Evolutionary conservation across 768 basidiomycete species (phyloP), one percentile per base, ranked within the genome.

Genomic region (Albatrellus ellisii): DNA sequence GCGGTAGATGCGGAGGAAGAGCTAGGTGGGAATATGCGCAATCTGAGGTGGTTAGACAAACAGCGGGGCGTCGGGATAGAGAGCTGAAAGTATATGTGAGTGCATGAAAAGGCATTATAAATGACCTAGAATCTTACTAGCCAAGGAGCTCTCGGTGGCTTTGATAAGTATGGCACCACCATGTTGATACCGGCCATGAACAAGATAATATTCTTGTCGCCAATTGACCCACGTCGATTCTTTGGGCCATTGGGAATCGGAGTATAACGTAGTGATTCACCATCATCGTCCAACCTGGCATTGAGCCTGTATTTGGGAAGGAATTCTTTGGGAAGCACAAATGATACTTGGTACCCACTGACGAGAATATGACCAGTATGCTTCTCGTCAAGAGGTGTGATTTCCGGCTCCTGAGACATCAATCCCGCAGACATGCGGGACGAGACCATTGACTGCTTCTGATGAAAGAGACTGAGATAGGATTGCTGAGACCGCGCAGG

Each of bases 121-220:
- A 43, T n/a, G n/a, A n/a, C n/a, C n/a, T n/a, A n/a, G n/a, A 42
- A 18, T 48, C 55, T 49, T 45, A 84, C 84, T 48, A 85, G 61
- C 60, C 73, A 88, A n/a, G 85, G 85, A 25, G 74, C 74, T 45
- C 71, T 67, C 10, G 83, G 80, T 32, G 85, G 85, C 39, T 62
- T 68, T 4, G 73, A 73, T 17, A 73, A 55, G 44, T 72, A 82
- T 5, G 85, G 85, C 18, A 80, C 69, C 70, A 74, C 76, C 59
- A 88, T 67, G 46, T 84, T 80, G 39, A 88, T 70, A 3, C 77
- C 85, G 11, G 78, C 85, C 79, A 88, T 80, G 57, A 86, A 87
- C 35, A 85, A 78, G 36, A 73, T 66, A 27, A 63, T 65, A 39
- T 68, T 73, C 42, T 69, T 71, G 39, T 81, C 79, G n/a, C 65